Base-by-base conservation (phyloP, 1,139 yeast genomes). In the Taphrina deformans region DNA sequence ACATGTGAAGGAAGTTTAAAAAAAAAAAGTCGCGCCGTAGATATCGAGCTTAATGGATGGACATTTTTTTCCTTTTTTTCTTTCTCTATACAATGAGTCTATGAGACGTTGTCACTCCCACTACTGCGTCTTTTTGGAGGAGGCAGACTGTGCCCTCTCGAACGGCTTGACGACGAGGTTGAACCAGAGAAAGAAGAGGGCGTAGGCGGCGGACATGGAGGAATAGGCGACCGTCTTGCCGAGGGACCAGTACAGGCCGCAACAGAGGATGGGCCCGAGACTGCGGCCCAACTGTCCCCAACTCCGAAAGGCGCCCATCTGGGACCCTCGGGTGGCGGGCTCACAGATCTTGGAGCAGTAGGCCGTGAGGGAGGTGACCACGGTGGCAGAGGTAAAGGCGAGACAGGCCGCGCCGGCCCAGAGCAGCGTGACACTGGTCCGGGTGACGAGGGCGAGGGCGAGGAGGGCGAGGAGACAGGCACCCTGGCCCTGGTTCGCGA, bases 231-330 rank as follows among this genome's bases (percentile, higher is more conserved):
- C 29, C 12, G 59, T 55, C 65, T 61, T 61, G 45, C 65, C 65
- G 33, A 61, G 33, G 51, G 44, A 53, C 65, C 65, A 61, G 27
- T 61, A 61, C 59, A 61, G 24, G 26, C 65, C 65, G 44, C 65
- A 61, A 24, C 56, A 50, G 44, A 61, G 46, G 38, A 61, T 61
- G 1, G 65, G 65, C 2, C 65, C 65, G 24, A 61, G 56, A 31
- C 48, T 35, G 7, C 65, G 60, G 2, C 65, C 65, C 40, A 61
- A 31, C 41, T 61, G 65, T 9, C 65, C 65, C 65, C 59, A 53
- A 27, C 41, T n/a, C n/a, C 65, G 14, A 26, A 61, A 61, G 10
- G 35, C 18, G 14, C 65, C 65, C 65, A 61, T 61, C 46, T 61
- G 60, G 14, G 9, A 18, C 3, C 65, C 65, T n/a, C 65, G 24